Evolutionary conservation across 1,139 yeast species (phyloP), one percentile per base, ranked within the genome.

Genomic region (Suhomyces taliae): DNA sequence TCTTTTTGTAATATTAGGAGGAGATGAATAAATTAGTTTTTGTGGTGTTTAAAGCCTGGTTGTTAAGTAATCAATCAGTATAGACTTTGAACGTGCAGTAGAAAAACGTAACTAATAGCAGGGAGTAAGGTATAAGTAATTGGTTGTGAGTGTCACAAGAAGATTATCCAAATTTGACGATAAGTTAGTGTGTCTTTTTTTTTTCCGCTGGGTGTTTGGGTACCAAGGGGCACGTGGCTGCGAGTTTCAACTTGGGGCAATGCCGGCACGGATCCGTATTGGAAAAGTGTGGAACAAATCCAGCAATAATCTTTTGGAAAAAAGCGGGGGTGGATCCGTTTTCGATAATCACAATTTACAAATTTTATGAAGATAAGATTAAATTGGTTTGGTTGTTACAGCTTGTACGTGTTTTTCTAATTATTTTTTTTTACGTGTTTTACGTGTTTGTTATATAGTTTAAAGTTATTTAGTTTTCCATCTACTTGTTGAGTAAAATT

Each of bases 151-250:
- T 34, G 41, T 39, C 41, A 39, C 41, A 39, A 39, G 41, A 39
- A 39, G 41, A 33, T 12, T 32, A 31, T 24, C 41, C 41, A 19
- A 27, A 19, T 26, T 24, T 39, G 41, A 39, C 41, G 41, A 39
- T 39, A 31, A 37, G 36, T 27, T 33, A 12, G 15, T 14, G 15
- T 19, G 10, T 35, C 24, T 31, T 39, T 39, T 39, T 33, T 39
- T 39, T 33, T 29, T 39, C n/a, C 41, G 31, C 38, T 24, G 27
- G 26, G 40, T 32, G 26, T 37, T 37, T 14, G 27, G 24, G 41
- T 27, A 37, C 34, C 15, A 14, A 2, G 15, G 41, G 41, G 11
- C 27, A 8, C 24, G 36, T 27, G 31, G 27, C n/a, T 29, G 32
- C 7, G n/a, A 11, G 32, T 9, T 29, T 29, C n/a, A 4, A 29